Evolutionary conservation across 805 yeast genomes (phyloP), one percentile per base, ranked within the genome.

Genomic region (Komagataella pastoris): DNA sequence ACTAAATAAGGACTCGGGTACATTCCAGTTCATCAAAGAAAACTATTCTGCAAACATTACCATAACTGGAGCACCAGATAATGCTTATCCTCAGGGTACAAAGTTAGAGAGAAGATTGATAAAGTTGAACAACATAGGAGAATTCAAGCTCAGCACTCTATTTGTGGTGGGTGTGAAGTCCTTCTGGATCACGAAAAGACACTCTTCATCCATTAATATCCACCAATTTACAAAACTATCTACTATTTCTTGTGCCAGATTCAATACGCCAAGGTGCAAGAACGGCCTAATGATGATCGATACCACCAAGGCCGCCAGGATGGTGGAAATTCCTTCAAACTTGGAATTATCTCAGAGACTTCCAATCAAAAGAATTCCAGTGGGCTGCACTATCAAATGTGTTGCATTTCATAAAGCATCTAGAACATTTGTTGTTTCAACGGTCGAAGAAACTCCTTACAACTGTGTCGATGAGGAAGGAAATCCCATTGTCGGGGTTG

Each of bases 11-110:
- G 44, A 50, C 17, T 57, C 54, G 8, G 75, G 76, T 17, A 73
- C 64, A 23, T 74, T 63, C 55, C 64, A 60, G 49, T 70, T 74
- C 44, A 55, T 60, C 49, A 78, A 74, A 61, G 74, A 69, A 52
- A 71, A 66, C 59, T 76, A 73, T 53, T 57, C 61, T 69, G 66
- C 61, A 43, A 67, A 73, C 57, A 55, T 71, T 18, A 64, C 73
- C 3, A 73, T 83, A 8, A 80, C 88, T 1, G 95, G 95, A 52
- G 93, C 91, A 0, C 91, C 93, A 1, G 84, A 80, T 52, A 85
- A 85, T 63, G 85, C 90, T 1, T 83, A 80, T 58, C 74, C 85
- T 1, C 73, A 77, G 53, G 87, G 87, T 47, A 84, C 83, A 0
- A 73, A 72, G 4, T 75, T 85, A 48, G 95, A 86, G 63, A 75